Percentiles rank a stretch among this genome's conserved stretches.
Evolutionary conservation across 192 early-diverging fungal genomes (phyloP).

Genomic region (Coemansia sp.): DNA sequence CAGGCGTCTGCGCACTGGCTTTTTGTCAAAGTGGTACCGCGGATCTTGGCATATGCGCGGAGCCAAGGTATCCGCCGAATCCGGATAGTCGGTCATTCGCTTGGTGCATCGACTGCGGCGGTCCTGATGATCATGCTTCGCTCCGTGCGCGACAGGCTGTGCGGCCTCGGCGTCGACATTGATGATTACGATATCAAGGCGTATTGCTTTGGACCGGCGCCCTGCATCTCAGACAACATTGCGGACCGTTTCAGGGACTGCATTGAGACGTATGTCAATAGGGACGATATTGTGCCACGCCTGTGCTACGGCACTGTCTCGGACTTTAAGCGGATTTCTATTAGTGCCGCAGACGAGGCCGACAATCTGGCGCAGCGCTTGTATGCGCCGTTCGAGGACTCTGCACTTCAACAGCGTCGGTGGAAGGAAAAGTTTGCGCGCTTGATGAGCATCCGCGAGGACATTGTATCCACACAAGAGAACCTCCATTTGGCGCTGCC

Average conservation of each 20-base stretch:
- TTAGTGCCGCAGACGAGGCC: slow-evolving; percentile 57
- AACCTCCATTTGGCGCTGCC: slow-evolving; percentile 51
- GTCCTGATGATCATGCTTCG: slow-evolving; percentile 71
- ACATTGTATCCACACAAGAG: slow-evolving; percentile 33
- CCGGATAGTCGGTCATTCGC: slow-evolving; percentile 73
- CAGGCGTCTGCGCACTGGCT: slow-evolving; percentile 75
- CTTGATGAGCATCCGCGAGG: slow-evolving; percentile 38
- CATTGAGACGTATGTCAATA: slow-evolving; percentile 64
- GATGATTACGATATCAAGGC: slow-evolving; percentile 30
- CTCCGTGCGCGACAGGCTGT: slow-evolving; percentile 51
- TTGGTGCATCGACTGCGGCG: slow-evolving; percentile 70
- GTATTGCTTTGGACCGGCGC: slow-evolving; percentile 61
- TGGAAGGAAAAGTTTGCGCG: slow-evolving; percentile 47
- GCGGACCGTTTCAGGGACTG: slow-evolving; percentile 56
- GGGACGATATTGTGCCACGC: slow-evolving; percentile 64
- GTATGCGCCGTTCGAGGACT: slow-evolving; percentile 46
- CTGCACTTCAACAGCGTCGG: slow-evolving; percentile 38
- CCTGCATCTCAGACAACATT: slow-evolving; percentile 56
- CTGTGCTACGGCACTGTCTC: slow-evolving; percentile 66
- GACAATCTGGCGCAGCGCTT: slow-evolving; percentile 54
- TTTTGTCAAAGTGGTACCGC: slow-evolving; percentile 64
- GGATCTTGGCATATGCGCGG: slow-evolving; percentile 59
- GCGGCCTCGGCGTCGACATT: slow-evolving; percentile 31
- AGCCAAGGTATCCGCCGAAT: slow-evolving; percentile 55
- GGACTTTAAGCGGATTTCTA: slow-evolving; percentile 62